Base-by-base conservation (phyloP, 2,329 filamentous ascomycete genomes). In the Aureobasidium zeae region DNA sequence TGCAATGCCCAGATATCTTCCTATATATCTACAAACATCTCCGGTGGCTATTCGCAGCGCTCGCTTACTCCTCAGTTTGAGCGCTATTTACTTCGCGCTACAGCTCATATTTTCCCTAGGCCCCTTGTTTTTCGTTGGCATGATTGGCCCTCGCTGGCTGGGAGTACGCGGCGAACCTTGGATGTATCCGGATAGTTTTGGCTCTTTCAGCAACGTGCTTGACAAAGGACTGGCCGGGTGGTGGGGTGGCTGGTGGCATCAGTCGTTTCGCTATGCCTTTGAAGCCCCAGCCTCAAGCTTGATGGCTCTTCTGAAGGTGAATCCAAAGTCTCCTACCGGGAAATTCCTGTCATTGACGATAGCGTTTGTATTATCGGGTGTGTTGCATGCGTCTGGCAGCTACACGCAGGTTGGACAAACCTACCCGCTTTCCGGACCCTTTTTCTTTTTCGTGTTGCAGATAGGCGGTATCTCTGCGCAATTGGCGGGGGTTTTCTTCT, bases 171-270 rank as follows among this genome's bases (percentile, higher is more conserved):
- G 70, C 34, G 73, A 74, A 54, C 55, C 74, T 2, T 82, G 76
- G 74, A 66, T 79, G 49, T 81, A 81, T 54, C 68, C 74, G 0
- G 67, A 72, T n/a, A 61, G 64, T 10, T 82, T 73, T 62, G 77
- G 77, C 0, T 57, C 64, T 2, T 70, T 71, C 49, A 28, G 54
- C 0, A 63, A 68, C 19, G 68, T 88, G 2, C 62, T 80, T 9
- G 76, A 86, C 49, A 69, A 76, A 47, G 88, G 89, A 0, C 68
- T 95, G 2, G 72, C 75, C 1, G 88, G 87, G 1, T 83, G 81
- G 63, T 96, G 89, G 89, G 80, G 83, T 32, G 71, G 69, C 16
- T 89, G 79, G 72, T 95, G 89, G 89, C 89, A 96, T 61, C 88
- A 95, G 63, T 80, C 81, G 2, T 93, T 94, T 64, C 81, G 87